Base-by-base conservation (phyloP, 2,329 filamentous ascomycete genomes). In the Diaporthe velutina region DNA sequence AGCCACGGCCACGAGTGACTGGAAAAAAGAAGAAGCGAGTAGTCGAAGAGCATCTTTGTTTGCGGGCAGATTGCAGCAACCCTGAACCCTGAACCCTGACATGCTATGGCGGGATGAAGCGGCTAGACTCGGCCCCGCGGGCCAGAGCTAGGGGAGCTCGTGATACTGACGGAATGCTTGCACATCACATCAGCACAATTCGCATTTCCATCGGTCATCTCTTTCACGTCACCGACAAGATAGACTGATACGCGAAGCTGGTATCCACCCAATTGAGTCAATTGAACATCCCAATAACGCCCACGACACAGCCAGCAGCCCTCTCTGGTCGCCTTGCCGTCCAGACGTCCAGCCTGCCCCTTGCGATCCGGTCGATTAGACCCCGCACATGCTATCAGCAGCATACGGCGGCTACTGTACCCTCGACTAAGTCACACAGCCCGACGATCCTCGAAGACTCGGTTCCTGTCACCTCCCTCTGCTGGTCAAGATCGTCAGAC, bases 111-210 rank as follows among this genome's bases (percentile, higher is more conserved):
- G 48, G 64, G n/a, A 52, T 25, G 48, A 4, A 28, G 33, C 64
- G 64, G 64, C 64, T 68, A 68, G 64, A 40, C 33, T 54, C 64
- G 64, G 64, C 64, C 35, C 48, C 12, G 33, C 48, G 33, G 17
- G 9, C 25, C 9, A 35, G 28, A 67, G 64, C 45, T 52, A 66
- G 42, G 42, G 40, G 64, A 52, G 64, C 64, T 67, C 64, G 64
- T 67, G 64, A 67, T 67, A 28, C 22, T 38, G 45, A 38, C 42
- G 30, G 42, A 19, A 35, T 35, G 42, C 6, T 19, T 12, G 48
- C 48, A 19, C 64, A 40, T 54, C 48, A 40, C 64, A 25, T 64
- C 58, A 67, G 40, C 61, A 8, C 10, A 15, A 17, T 35, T 35
- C 28, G 6, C 19, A 25, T 25, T 52, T 38, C 57, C 45, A 12